Evolutionary conservation across 192 early-diverging fungal genomes (phyloP), one percentile per base, ranked within the genome.

Genomic region (Gaertneriomyces sp.): DNA sequence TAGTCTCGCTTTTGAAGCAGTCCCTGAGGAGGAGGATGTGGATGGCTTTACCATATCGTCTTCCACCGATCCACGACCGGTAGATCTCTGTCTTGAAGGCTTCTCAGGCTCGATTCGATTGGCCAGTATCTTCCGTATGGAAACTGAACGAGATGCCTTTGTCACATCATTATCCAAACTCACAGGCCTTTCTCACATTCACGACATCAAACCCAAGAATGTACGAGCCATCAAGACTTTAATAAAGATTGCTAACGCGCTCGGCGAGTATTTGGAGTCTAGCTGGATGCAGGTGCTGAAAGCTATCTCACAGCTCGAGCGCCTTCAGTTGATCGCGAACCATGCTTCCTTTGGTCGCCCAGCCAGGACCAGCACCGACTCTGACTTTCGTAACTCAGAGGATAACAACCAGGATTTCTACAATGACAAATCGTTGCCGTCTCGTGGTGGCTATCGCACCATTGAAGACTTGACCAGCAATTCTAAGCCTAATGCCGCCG

Each of bases 91-190:
- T 53, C 74, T 97, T 19, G 76, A 87, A 3, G 93, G 91, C 0
- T 91, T 95, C 68, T 86, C 89, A 45, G 74, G 82, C 42, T 86
- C 89, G 1, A 94, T 97, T 62, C 88, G 86, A 25, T 74, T 96
- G 52, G 77, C 92, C 5, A 85, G 89, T 61, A 72, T 89, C 4
- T 97, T 95, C 80, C 85, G 89, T 55, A 85, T 97, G 84, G 88
- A 93, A 54, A 82, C 94, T 43, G 93, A 95, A 74, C 77, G 91
- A 10, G 86, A 93, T 64, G 92, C 95, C 6, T 96, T 95, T 82
- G 90, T 96, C 12, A 90, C 91, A 12, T 92, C 92, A 8, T 75
- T 97, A 68, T 77, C 89, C 45, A 92, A 93, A 73, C 87, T 97
- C 60, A 95, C 95, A 3, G 87, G 85, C 65, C 78, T 97, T 69